Conservation (phyloP, 768 basidiomycete genomes). For the Boletellus emodensis region DNA sequence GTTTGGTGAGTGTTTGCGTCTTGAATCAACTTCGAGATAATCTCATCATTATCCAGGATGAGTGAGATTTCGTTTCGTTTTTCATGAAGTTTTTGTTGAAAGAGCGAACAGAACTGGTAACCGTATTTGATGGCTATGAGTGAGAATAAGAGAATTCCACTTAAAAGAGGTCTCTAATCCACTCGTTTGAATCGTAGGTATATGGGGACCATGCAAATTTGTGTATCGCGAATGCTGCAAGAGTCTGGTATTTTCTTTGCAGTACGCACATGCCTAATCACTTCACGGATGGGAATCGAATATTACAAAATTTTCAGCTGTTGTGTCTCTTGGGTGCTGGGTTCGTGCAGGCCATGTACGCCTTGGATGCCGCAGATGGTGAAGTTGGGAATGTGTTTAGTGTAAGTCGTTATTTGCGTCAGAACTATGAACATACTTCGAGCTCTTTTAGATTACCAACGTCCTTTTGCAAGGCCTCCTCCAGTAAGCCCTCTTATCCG, state of each 20-base stretch:
- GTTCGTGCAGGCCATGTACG: constrained; percentile 83
- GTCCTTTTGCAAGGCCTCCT: constrained; percentile 75
- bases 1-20: constrained; percentile 59
- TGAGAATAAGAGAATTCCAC: constrained; percentile 28
- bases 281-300: not conserved
- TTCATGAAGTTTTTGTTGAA: constrained; percentile 1
- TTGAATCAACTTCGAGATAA: not conserved
- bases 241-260: constrained; percentile 93
- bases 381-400: constrained; percentile 47
- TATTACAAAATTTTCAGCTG: constrained; percentile 42
- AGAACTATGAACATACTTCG: not conserved
- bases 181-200: constrained; percentile 43
- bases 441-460: constrained; percentile 53
- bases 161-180: not conserved
- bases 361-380: constrained; percentile 89
- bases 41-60: constrained; percentile 52
- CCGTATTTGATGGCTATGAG: constrained; percentile 80
- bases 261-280: constrained; percentile 38
- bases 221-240: constrained; percentile 87
- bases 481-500: constrained; percentile 44
- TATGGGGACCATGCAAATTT: constrained; percentile 92
- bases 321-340: constrained; percentile 80
- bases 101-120: constrained; percentile 56
- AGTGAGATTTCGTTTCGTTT: constrained; percentile 45
- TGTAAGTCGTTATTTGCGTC: constrained; percentile 34